phyloP scores from a whole-genome alignment of 2,329 filamentous ascomycete species.

The Diaporthe vexans region DNA sequence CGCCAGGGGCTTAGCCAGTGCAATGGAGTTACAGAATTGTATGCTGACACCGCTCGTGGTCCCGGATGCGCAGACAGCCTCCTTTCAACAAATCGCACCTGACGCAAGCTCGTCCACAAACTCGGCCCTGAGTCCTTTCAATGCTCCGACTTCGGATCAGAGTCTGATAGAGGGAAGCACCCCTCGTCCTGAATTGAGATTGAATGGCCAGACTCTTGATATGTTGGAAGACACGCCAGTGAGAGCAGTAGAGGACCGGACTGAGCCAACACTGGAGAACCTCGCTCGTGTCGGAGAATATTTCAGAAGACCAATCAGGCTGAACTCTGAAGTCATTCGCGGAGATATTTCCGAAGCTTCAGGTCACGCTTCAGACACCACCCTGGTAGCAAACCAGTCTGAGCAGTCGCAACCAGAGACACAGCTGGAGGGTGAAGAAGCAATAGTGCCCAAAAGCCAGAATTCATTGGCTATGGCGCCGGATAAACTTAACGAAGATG shows the following conservation, averaged over 20 bases:
- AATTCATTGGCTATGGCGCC: neutral
- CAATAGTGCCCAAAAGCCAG: neutral
- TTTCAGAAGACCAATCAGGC: constrained; percentile 3
- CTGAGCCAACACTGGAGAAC: constrained; percentile 10
- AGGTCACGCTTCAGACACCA: constrained; percentile 7
- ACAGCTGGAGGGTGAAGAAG: neutral
- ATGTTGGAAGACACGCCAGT: neutral
- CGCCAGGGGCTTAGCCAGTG: constrained; percentile 7
- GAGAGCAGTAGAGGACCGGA: neutral
- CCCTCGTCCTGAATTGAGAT: neutral
- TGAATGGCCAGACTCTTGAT: neutral
- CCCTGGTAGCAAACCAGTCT: neutral
- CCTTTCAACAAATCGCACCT: neutral
- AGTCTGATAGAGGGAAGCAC: neutral
- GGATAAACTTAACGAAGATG: neutral
- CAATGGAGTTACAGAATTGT: constrained; percentile 6
- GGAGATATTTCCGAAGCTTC: constrained; percentile 8
- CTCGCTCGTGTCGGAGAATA: constrained; percentile 11
- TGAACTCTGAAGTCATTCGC: neutral
- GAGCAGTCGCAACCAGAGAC: neutral
- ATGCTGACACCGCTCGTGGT: neutral
- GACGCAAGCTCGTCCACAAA: neutral
- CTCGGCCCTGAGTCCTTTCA: neutral
- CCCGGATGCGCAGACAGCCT: neutral
- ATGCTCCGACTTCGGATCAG: neutral